A percentile compares a stretch with the other conserved stretches of the same genome.
Evolutionary conservation across 768 basidiomycete genomes (phyloP).

Genomic region (Collybiopsis confluens): DNA sequence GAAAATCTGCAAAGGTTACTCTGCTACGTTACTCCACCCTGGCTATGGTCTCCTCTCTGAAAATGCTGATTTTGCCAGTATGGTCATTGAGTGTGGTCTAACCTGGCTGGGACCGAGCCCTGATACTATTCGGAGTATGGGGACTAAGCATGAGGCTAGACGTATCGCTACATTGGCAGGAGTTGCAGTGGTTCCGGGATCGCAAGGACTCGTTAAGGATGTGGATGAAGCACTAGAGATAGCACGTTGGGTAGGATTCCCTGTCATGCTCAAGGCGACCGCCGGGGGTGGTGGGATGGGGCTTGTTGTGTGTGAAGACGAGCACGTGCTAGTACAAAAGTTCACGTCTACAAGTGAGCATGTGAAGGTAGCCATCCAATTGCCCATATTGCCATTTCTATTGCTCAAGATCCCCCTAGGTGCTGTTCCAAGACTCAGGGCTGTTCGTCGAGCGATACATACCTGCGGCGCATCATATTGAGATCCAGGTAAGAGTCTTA

Average conservation of each 20-base stretch:
- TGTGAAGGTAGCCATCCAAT: slow-evolving; percentile 33
- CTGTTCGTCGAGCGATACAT: slow-evolving; percentile 62
- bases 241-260: slow-evolving; percentile 46
- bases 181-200: slow-evolving; percentile 55
- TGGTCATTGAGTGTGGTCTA: slow-evolving; percentile 43
- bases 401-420: slow-evolving; percentile 20
- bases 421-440: slow-evolving; percentile 44
- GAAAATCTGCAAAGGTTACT: slow-evolving; percentile 33
- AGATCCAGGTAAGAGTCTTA: slow-evolving; percentile 45
- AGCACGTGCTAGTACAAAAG: slow-evolving; percentile 29
- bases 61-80: slow-evolving; percentile 50
- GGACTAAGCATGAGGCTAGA: slow-evolving; percentile 58
- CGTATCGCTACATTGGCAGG: slow-evolving; percentile 39
- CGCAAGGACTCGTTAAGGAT: slow-evolving; percentile 39
- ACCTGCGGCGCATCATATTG: slow-evolving; percentile 54
- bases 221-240: slow-evolving; percentile 36
- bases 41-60: slow-evolving; percentile 68
- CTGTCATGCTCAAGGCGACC: slow-evolving; percentile 64
- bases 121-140: slow-evolving; percentile 48
- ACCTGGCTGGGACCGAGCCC: slow-evolving; percentile 56
- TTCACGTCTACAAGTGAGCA: slow-evolving; percentile 35
- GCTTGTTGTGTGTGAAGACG: slow-evolving; percentile 46
- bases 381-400: not conserved
- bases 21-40: slow-evolving; percentile 53
- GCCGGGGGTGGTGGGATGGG: slow-evolving; percentile 72